These are phyloP conservation scores for Naganishia albida DNA, from an alignment of 1,284 basidiomycete species.

Conservation along the genomic window DNA sequence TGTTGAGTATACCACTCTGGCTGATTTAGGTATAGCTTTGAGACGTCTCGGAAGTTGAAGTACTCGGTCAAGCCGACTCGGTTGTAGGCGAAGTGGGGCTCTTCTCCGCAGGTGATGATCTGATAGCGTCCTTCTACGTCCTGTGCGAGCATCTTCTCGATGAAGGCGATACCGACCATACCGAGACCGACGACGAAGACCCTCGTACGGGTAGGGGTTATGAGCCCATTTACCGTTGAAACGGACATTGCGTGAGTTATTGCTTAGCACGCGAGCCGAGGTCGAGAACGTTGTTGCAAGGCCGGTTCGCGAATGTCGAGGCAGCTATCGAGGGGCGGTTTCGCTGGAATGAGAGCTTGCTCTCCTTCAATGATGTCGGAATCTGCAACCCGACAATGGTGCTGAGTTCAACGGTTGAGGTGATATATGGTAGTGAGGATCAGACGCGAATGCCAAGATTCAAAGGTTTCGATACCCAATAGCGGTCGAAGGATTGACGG, in stretches of 20 bases:
- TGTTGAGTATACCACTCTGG: conserved; percentile 39
- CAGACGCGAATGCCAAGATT: conserved; percentile 5
- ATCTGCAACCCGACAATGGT: too few species aligned
- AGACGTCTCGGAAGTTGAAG: conserved; percentile 65
- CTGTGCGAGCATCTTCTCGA: conserved; percentile 65
- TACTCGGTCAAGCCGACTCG: conserved; percentile 66
- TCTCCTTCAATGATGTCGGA: too few species aligned
- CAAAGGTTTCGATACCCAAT: background rate
- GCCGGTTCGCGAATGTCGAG: background rate
- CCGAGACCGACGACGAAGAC: conserved; percentile 66
- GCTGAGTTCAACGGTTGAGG: too few species aligned
- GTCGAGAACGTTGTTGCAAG: too few species aligned
- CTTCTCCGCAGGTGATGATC: conserved; percentile 66
- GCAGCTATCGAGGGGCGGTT: too few species aligned
- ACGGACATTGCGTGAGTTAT: conserved; percentile 3
- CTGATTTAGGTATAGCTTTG: conserved; percentile 67
- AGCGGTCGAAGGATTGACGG: background rate
- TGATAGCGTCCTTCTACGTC: conserved; percentile 60
- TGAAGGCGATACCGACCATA: conserved; percentile 71
- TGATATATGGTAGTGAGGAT: conserved; percentile 11
- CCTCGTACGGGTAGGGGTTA: conserved; percentile 34
- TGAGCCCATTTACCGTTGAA: conserved; percentile 15
- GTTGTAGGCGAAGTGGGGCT: conserved; percentile 52
- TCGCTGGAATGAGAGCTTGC: too few species aligned
- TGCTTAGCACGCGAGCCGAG: too few species aligned